phyloP scores from a whole-genome alignment of 148 eudicot genomes.

The Drosera capensis region DNA sequence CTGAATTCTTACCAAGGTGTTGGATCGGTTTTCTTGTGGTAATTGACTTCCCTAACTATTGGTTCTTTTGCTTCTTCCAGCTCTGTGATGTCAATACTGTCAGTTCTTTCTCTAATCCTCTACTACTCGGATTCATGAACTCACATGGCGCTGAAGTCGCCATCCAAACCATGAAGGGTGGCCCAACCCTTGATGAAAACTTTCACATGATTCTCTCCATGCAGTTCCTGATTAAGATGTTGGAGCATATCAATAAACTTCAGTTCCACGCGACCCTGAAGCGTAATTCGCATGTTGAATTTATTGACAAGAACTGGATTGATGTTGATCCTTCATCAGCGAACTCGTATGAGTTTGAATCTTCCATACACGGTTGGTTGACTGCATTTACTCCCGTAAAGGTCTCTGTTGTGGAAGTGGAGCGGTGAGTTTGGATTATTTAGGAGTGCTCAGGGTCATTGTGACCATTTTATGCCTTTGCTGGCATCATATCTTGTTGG shows the following conservation, averaged over 20 bases:
- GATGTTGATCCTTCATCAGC: conserved; percentile 42
- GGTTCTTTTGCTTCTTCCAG: conserved; percentile 15
- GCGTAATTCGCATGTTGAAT: conserved; percentile 40
- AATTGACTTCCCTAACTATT: not conserved
- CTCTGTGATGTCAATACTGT: conserved; percentile 25
- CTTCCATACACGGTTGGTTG: conserved; percentile 50
- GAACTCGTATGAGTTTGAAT: conserved; percentile 58
- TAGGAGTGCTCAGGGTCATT: no score
- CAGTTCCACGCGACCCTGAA: conserved; percentile 25
- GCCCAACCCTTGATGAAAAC: conserved; percentile 21
- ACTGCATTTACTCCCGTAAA: conserved; percentile 23
- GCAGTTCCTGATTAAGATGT: conserved; percentile 30
- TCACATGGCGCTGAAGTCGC: conserved; percentile 45
- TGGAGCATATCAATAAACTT: conserved; percentile 27
- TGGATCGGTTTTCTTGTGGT: no score
- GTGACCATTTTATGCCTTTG: no score
- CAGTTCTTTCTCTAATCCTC: conserved; percentile 14
- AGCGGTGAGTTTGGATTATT: no score
- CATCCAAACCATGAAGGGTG: conserved; percentile 20
- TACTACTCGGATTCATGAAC: conserved; percentile 40
- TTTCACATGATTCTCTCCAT: conserved; percentile 42
- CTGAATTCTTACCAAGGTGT: no score
- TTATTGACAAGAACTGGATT: conserved; percentile 59
- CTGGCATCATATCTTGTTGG: no score
- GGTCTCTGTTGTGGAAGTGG: conserved; percentile 50